Evolutionary conservation across 2,329 filamentous ascomycete genomes (phyloP).

Genomic region (Truncatella angustata): DNA sequence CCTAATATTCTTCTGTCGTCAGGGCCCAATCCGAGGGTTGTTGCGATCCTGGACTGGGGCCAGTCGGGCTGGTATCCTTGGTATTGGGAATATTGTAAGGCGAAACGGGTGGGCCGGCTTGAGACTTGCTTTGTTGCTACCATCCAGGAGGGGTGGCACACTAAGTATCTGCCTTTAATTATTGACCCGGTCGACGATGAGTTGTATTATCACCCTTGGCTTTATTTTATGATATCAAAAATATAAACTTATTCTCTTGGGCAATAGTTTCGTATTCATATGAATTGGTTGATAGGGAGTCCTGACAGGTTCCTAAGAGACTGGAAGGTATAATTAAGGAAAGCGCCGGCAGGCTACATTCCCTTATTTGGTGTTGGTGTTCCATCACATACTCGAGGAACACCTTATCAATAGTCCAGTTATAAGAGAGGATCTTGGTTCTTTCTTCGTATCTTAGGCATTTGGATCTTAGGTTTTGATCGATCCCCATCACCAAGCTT

Average conservation of each 20-base stretch:
- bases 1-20: conserved; percentile 5
- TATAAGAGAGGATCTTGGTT: too few species aligned
- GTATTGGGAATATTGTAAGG: conserved; percentile 9
- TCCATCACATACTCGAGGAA: too few species aligned
- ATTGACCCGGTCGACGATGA: conserved; percentile 30
- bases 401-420: too few species aligned
- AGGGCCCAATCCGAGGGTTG: neutral
- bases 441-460: too few species aligned
- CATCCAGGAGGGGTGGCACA: conserved; percentile 30
- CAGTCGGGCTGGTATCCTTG: conserved; percentile 7
- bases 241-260: neutral
- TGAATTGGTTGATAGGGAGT: too few species aligned
- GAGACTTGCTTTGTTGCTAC: conserved; percentile 18
- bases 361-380: too few species aligned
- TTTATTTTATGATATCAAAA: conserved; percentile 10
- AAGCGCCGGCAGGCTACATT: too few species aligned
- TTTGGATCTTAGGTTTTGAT: too few species aligned
- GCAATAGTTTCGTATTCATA: neutral
- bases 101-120: conserved; percentile 20
- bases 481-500: too few species aligned
- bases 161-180: conserved; percentile 29
- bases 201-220: conserved; percentile 29
- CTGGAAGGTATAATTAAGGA: too few species aligned
- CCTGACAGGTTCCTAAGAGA: too few species aligned
- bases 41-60: conserved; percentile 4